Evolutionary conservation across 2,329 filamentous ascomycete genomes (phyloP).

Genomic region (Cytospora schulzeri): DNA sequence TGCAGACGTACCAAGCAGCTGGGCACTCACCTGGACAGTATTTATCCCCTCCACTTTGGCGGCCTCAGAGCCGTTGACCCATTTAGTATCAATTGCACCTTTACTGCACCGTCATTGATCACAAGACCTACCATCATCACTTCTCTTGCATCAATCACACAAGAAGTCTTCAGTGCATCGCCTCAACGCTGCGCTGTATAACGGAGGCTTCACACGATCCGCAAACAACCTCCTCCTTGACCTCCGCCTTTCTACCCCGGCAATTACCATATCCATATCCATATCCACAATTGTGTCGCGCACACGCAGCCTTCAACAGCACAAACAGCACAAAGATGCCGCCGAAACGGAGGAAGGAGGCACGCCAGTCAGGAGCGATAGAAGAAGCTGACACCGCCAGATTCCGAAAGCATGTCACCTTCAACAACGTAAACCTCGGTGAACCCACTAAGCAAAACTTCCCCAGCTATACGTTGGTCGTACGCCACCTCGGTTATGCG

Average conservation of each 20-base stretch:
- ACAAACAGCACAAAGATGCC: constrained; percentile 38
- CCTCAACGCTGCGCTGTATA: neutral
- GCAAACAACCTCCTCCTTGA: neutral
- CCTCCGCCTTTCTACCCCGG: neutral
- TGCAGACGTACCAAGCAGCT: neutral
- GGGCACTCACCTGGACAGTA: neutral
- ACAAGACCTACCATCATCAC: constrained; percentile 6
- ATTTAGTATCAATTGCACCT: neutral
- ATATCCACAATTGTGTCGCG: constrained; percentile 4
- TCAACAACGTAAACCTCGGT: constrained; percentile 61
- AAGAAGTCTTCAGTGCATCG: neutral
- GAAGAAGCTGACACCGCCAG: constrained; percentile 44
- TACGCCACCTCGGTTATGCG: constrained; percentile 84
- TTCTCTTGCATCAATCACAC: neutral
- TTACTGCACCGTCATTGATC: neutral
- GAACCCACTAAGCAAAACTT: constrained; percentile 62
- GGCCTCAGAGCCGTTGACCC: constrained; percentile 7
- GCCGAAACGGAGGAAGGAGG: constrained; percentile 30
- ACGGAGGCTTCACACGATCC: neutral
- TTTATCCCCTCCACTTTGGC: constrained; percentile 4
- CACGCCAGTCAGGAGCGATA: constrained; percentile 41
- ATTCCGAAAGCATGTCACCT: constrained; percentile 61
- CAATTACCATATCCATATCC: neutral
- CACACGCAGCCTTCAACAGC: neutral
- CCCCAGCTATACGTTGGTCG: constrained; percentile 76